Conservation (phyloP, 1,284 basidiomycete genomes). For the Marasmius sp. region DNA sequence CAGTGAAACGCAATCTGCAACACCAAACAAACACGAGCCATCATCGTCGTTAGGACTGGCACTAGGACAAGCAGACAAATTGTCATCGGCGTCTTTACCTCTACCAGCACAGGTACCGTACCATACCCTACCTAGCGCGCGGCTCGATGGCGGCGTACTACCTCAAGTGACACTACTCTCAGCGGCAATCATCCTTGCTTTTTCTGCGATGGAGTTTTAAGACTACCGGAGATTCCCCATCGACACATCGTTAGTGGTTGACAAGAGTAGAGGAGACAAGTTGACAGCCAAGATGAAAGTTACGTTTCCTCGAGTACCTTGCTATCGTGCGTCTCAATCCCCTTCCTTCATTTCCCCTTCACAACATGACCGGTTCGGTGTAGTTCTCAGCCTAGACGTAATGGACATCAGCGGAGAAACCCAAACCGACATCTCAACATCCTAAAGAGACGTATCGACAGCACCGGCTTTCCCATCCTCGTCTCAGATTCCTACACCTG, state of each 20-base stretch:
- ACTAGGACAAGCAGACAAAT: conserved; percentile 30
- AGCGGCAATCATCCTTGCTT: conserved; percentile 87
- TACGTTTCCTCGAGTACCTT: conserved; percentile 96
- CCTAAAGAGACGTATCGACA: conserved; percentile 77
- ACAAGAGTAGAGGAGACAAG: conserved; percentile 93
- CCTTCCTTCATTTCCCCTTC: not conserved
- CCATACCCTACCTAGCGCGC: conserved; percentile 66
- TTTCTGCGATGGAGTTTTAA: conserved; percentile 93
- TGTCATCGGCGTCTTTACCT: not conserved
- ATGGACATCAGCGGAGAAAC: conserved; percentile 98
- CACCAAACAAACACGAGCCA: not conserved
- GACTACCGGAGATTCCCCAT: conserved; percentile 89
- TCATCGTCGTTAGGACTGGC: not conserved
- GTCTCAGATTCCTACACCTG: conserved; percentile 61
- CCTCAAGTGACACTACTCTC: conserved; percentile 86
- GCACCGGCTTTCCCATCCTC: conserved; percentile 45
- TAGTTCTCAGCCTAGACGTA: conserved; percentile 92
- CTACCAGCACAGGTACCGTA: too few relatives aligned
- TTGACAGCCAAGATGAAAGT: conserved; percentile 91
- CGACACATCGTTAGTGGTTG: conserved; percentile 90
- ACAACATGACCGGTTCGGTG: not conserved
- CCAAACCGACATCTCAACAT: conserved; percentile 89
- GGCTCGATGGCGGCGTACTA: not conserved
- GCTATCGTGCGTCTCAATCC: conserved; percentile 90
- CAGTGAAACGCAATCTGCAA: not conserved